Base-by-base conservation (phyloP, 345 rosid species). In the Moringa oleifera region DNA sequence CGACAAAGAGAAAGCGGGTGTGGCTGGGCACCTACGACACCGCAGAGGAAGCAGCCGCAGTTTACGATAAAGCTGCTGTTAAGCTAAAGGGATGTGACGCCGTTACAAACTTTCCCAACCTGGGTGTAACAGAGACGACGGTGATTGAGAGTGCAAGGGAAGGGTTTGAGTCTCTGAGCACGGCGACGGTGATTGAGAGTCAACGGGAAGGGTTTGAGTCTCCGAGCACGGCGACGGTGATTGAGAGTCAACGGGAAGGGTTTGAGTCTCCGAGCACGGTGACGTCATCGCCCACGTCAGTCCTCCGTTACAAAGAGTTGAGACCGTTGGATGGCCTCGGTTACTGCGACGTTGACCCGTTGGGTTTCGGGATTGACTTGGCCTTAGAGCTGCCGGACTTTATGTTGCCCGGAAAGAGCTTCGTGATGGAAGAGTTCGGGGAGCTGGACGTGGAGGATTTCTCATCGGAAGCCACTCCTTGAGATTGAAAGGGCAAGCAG, bases 11-110 rank as follows among this genome's bases (percentile, higher is more conserved):
- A 7, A 71, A 69, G 19, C 80, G 89, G 62, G 59, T 81, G 0
- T 83, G 89, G 89, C 72, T 83, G 0, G 89, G 89, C 0, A 83
- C 85, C 12, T 83, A 70, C 7, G 68, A 81, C 21, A 81, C 84
- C 0, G 80, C 89, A 0, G 89, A 83, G 47, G 89, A 83, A 67
- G 89, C 89, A 11, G 89, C 89, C 10, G 69, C 66, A 4, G 84
- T 70, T 17, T 83, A 83, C 17, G 89, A 83, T 18, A 67, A 69
- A 53, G 89, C 89, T 1, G 86, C 89, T 0, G 51, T 84, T 50
- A 62, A 71, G 55, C 64, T 84, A 3, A 77, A 69, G 53, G 89
- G 89, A 0, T 62, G 79, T 46, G 23, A 80, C 66, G 88, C 88
- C 22, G 77, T 75, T 0, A 83, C 84, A 2, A 83, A 83, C 68